Evolutionary conservation across 768 basidiomycete species (phyloP), one percentile per base, ranked within the genome.

Genomic region (Termitomyces sp.): DNA sequence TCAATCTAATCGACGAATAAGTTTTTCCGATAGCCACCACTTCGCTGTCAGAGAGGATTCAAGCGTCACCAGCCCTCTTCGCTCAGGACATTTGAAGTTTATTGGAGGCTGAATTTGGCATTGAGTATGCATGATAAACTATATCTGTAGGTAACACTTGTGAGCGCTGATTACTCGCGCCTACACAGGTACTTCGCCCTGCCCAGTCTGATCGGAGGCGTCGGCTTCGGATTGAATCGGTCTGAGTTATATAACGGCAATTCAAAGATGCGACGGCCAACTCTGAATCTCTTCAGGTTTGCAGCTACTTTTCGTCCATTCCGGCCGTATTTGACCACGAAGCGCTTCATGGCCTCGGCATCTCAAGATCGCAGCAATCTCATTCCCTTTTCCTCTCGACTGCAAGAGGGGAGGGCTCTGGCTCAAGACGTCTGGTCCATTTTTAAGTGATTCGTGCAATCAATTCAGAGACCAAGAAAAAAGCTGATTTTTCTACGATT

Each of bases 351-450:
- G 65, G 45, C 59, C n/a, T 12, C 56, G 16, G 30, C 60, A 4
- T 45, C 57, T 0, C 45, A 56, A 51, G 78, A 80, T 64, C 78
- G 81, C 52, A 75, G 75, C 4, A 77, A 76, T 47, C 79, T 87
- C 59, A 78, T 93, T 54, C 80, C 86, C 1, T 85, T 85, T 69
- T 88, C 91, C 1, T 87, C 86, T 2, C 83, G 91, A 54, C 77
- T 94, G 63, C 75, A 70, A 63, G 86, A 89, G 33, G 92, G 92
- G 22, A 81, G 91, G 36, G 92, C 91, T 0, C 72, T 93, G 34
- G 86, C 83, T 20, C 79, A 86, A 70, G 93, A 95, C 71, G 93
- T 95, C 33, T 95, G 93, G 93, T 89, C 90, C 1, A 90, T 95
- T 66, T 95, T 82, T 84, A 92, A 91, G 92, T 91, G 61, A 50